Evolutionary conservation across 2,329 filamentous ascomycete genomes (phyloP), one percentile per base, ranked within the genome.

Genomic region (Ascochyta pisi): DNA sequence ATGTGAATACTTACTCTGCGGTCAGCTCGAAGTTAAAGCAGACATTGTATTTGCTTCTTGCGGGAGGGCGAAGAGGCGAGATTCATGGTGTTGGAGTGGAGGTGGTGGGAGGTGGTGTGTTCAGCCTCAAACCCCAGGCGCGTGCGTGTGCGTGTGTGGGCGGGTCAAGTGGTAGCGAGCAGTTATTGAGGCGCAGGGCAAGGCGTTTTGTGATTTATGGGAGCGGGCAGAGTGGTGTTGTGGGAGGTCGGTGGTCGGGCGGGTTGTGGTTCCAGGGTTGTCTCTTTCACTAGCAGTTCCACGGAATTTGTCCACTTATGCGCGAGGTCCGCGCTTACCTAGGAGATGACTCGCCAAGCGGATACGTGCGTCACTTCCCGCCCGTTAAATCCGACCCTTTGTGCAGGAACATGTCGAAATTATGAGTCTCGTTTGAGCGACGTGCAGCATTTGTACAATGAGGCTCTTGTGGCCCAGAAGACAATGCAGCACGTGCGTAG

Each of bases 31-130:
- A 54, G 53, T 66, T 62, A 68, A 60, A 69, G 65, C 50, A 66
- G 54, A 65, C 67, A 69, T 69, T 43, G 61, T 65, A 58, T 57
- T 47, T 56, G 62, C 64, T 64, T 67, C 60, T 68, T 68, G 65
- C 62, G 60, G 47, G 53, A 53, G 57, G 49, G 63, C 62, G 60
- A 65, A 61, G 61, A 65, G 65, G 65, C 63, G 55, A 67, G 61
- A 54, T 64, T 62, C 67, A 69, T 69, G 19, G 46, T 58, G 58
- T 55, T 50, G 26, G 49, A 19, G 34, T 42, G 49, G 22, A 19
- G 16, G 22, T 23, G 31, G 40, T 60, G 37, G 50, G 53, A 57
- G 61, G 50, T 47, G 51, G 45, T 47, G 56, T 50, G 23, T 42
- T 51, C 42, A 42, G 22, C 47, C 23, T 56, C 47, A 45, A 38